phyloP scores from a whole-genome alignment of 2,329 filamentous ascomycete genomes.

The Chaetomium strumarium region DNA sequence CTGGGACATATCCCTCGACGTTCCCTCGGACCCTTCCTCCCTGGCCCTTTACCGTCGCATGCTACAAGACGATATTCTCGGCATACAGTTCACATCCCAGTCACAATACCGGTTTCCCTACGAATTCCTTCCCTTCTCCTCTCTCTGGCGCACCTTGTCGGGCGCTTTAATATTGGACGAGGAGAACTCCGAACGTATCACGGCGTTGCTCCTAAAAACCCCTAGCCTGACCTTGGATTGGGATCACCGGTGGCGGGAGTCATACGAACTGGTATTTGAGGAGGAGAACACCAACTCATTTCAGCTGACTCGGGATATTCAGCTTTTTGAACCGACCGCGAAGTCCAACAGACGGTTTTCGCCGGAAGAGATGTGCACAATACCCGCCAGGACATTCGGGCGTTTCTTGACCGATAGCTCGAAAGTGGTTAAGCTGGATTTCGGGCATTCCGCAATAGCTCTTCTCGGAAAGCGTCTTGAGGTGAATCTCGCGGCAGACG shows the following conservation, averaged over 20 bases:
- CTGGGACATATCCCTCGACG: constrained; percentile 44
- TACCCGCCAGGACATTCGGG: constrained; percentile 61
- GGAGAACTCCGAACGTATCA: constrained; percentile 41
- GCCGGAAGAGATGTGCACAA: constrained; percentile 49
- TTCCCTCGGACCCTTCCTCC: constrained; percentile 34
- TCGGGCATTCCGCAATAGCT: constrained; percentile 71
- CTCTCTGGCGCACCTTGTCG: constrained; percentile 61
- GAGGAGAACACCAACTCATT: constrained; percentile 82
- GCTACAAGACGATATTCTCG: constrained; percentile 50
- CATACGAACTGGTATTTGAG: constrained; percentile 72
- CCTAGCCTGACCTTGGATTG: constrained; percentile 72
- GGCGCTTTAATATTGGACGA: constrained; percentile 36
- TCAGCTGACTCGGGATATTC: constrained; percentile 56
- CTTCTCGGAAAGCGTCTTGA: constrained; percentile 73
- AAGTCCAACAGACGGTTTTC: constrained; percentile 40
- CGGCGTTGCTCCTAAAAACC: constrained; percentile 62
- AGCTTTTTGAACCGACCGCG: constrained; percentile 52
- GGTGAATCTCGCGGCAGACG: constrained; percentile 55
- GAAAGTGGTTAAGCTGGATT: constrained; percentile 70
- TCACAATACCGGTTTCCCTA: constrained; percentile 77
- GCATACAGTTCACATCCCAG: constrained; percentile 57
- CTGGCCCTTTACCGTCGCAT: constrained; percentile 37
- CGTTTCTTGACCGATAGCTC: constrained; percentile 72
- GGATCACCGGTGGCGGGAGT: constrained; percentile 60
- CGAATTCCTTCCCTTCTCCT: constrained; percentile 74